Evolutionary conservation across 2,329 filamentous ascomycete species (phyloP).

Genomic region (Microdochium trichocladiopsis): DNA sequence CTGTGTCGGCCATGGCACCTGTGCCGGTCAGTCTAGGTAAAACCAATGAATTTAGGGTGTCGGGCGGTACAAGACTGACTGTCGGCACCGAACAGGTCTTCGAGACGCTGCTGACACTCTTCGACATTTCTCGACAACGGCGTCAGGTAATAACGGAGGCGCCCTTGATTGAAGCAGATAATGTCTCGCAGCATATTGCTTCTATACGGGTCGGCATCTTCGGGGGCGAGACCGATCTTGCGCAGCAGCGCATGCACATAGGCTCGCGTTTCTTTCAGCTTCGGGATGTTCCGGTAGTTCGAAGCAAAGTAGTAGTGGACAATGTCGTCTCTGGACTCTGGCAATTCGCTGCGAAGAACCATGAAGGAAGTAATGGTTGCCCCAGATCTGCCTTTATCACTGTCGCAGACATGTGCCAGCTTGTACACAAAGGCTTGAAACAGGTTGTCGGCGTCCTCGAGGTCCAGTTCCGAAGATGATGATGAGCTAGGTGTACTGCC

Average conservation of each 20-base stretch:
- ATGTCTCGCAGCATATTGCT: background rate
- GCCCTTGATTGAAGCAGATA: background rate
- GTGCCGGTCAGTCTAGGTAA: no score
- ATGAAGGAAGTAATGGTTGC: slow-evolving; percentile 5
- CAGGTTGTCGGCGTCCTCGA: background rate
- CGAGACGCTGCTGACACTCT: background rate
- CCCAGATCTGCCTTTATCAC: background rate
- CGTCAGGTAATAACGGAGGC: background rate
- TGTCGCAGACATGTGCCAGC: slow-evolving; percentile 6
- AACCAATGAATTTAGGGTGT: no score
- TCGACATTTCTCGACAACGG: background rate
- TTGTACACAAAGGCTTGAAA: slow-evolving; percentile 5
- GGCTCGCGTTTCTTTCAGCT: background rate
- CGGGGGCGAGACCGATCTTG: background rate
- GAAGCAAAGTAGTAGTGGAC: slow-evolving; percentile 1
- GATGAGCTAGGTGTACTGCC: slow-evolving; percentile 39
- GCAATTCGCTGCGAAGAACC: background rate
- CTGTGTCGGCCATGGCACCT: no score
- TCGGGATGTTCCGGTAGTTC: background rate
- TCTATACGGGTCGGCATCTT: background rate
- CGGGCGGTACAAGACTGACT: background rate
- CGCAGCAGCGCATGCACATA: slow-evolving; percentile 2
- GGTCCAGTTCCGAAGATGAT: slow-evolving; percentile 20
- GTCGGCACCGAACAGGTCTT: background rate
- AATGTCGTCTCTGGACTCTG: background rate